Evolutionary conservation across 306 rosid genomes (phyloP), one percentile per base, ranked within the genome.

Genomic region (Trifolium dubium): DNA sequence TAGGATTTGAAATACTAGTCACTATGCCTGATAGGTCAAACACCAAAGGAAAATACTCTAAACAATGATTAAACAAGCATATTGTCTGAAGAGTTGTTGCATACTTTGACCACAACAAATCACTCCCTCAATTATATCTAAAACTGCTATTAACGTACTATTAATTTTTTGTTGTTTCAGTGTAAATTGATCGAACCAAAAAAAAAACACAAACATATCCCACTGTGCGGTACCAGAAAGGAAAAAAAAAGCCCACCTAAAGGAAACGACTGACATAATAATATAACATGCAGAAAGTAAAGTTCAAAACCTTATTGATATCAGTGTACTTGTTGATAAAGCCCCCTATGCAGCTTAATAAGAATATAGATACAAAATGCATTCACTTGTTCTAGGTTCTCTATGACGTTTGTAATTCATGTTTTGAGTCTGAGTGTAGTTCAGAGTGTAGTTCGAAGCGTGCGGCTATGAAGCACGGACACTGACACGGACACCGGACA

Each of bases 201-300:
- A 54, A 71, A 71, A 9, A n/a, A n/a, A n/a, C 66, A 71, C 46
- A 50, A 51, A n/a, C 62, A 47, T 37, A 50, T 50, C 47, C 6
- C 41, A 31, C n/a, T 10, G 7, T 49, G 34, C 6, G 1, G 61
- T 29, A 30, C n/a, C n/a, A n/a, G n/a, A n/a, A n/a, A n/a, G n/a
- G n/a, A n/a, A 41, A 10, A 47, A 31, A 9, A 19, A n/a, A 34
- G 19, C 37, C 37, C 34, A 18, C 19, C 54, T 65, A 65, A 65
- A 23, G 18, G 37, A 12, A 65, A 65, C 19, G 35, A 4, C 18
- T 2, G 54, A 65, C 35, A 34, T 31, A 6, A 64, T 12, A 47
- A 68, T 10, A 68, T n/a, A 14, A 11, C 56, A 67, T 13, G 14
- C n/a, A 18, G 17, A 39, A 64, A 39, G 50, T 64, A 18, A 39